A percentile compares a stretch with the other conserved stretches of the same genome.
These are phyloP conservation scores for Paspalum vaginatum DNA, from an alignment of 176 grass and related monocot genomes.

Conservation along the genomic window DNA sequence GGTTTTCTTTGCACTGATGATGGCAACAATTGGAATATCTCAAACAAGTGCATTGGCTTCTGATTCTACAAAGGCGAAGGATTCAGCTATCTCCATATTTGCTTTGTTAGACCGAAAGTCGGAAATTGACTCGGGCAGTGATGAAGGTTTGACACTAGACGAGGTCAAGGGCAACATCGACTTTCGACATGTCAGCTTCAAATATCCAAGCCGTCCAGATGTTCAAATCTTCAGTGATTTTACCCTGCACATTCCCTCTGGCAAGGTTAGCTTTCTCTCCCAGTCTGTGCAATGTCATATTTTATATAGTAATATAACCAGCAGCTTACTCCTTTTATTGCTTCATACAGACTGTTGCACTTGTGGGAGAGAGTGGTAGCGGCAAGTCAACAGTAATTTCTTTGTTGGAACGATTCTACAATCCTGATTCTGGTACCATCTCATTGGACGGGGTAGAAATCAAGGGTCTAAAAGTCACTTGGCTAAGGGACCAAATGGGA, in stretches of 20 bases:
- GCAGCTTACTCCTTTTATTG: not conserved
- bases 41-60: slow-evolving; percentile 77
- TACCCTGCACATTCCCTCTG: slow-evolving; percentile 61
- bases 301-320: not conserved
- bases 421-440: slow-evolving; percentile 68
- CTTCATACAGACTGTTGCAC: slow-evolving; percentile 57
- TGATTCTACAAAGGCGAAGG: slow-evolving; percentile 74
- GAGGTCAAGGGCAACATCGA: slow-evolving; percentile 74
- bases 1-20: slow-evolving; percentile 77
- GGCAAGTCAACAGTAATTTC: slow-evolving; percentile 80
- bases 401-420: slow-evolving; percentile 78
- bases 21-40: slow-evolving; percentile 67
- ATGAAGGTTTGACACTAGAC: slow-evolving; percentile 53
- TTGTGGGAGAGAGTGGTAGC: slow-evolving; percentile 86
- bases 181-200: slow-evolving; percentile 72
- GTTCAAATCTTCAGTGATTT: slow-evolving; percentile 72
- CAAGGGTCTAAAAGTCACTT: slow-evolving; percentile 62
- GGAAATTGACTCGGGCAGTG: slow-evolving; percentile 56
- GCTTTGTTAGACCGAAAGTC: slow-evolving; percentile 70
- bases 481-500: slow-evolving; percentile 77
- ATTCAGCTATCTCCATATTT: slow-evolving; percentile 77
- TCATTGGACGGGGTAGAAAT: slow-evolving; percentile 69
- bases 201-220: slow-evolving; percentile 71
- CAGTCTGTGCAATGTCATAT: not conserved
- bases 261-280: slow-evolving; percentile 57